phyloP scores from a whole-genome alignment of 768 basidiomycete genomes.

The Gyrodon lividus region DNA sequence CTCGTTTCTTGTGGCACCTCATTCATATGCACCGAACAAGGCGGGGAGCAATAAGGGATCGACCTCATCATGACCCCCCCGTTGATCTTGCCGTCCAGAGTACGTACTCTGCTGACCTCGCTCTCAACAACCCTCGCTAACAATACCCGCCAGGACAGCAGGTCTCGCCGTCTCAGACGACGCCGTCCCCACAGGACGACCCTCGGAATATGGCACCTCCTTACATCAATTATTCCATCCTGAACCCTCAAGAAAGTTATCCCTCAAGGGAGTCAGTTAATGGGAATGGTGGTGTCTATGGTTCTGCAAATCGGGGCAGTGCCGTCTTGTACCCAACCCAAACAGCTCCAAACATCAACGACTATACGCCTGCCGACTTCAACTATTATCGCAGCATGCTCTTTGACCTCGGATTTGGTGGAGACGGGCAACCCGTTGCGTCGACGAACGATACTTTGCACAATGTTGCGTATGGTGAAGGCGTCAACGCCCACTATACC shows the following conservation, averaged over 20 bases:
- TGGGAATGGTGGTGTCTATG: slow-evolving; percentile 13
- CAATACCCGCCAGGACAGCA: slow-evolving; percentile 18
- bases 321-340: slow-evolving; percentile 24
- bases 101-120: slow-evolving; percentile 23
- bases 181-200: slow-evolving; percentile 22
- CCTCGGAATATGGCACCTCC: slow-evolving; percentile 11
- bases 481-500: slow-evolving; percentile 34
- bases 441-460: slow-evolving; percentile 25
- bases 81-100: slow-evolving; percentile 60
- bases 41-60: slow-evolving; percentile 39
- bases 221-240: slow-evolving; percentile 16
- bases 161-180: slow-evolving; percentile 19
- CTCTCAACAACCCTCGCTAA: slow-evolving; percentile 10
- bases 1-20: slow-evolving; percentile 73
- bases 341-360: slow-evolving; percentile 32
- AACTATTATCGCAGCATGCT: slow-evolving; percentile 77
- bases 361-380: slow-evolving; percentile 49
- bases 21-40: slow-evolving; percentile 60
- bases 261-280: slow-evolving; percentile 7
- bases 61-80: slow-evolving; percentile 39
- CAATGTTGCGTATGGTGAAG: slow-evolving; percentile 31
- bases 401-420: slow-evolving; percentile 68
- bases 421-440: slow-evolving; percentile 27
- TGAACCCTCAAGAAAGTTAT: slow-evolving; percentile 20
- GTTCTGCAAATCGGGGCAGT: slow-evolving; percentile 12